Conservation (phyloP, 2,329 filamentous ascomycete genomes). For the Verticillium nubilum region DNA sequence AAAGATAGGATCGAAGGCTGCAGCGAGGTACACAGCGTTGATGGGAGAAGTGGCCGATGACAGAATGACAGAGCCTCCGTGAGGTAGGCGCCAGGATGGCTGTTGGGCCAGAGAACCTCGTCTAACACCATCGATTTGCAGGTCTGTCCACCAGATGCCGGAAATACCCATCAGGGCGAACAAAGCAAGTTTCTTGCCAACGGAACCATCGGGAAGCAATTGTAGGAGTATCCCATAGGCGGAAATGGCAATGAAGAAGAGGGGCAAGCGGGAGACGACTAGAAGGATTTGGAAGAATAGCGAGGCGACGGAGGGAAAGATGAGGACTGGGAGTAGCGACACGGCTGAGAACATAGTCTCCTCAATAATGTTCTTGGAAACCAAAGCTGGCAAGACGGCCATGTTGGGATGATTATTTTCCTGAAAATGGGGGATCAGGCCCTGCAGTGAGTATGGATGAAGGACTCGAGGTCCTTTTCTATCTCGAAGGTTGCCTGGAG, state of each 20-base stretch:
- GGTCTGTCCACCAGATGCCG: conserved; percentile 95
- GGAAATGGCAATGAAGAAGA: conserved; percentile 63
- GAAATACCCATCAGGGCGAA: conserved; percentile 70
- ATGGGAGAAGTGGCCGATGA: conserved; percentile 89
- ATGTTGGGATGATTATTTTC: too few relatives aligned
- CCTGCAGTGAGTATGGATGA: too few relatives aligned
- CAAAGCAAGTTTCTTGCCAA: too few relatives aligned
- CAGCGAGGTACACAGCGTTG: conserved; percentile 88
- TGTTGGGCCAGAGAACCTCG: conserved; percentile 80
- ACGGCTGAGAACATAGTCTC: too few relatives aligned
- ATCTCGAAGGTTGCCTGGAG: too few relatives aligned
- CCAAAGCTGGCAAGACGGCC: too few relatives aligned
- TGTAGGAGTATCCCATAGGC: conserved; percentile 79
- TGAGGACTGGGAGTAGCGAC: too few relatives aligned
- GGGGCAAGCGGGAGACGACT: conserved; percentile 69
- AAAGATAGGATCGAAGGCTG: conserved; percentile 94
- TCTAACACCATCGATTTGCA: conserved; percentile 96
- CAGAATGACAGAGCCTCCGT: conserved; percentile 76
- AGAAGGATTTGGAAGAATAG: too few relatives aligned
- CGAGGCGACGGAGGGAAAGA: too few relatives aligned
- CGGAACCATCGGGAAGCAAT: conserved; percentile 76
- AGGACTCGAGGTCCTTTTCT: too few relatives aligned
- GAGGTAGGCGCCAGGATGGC: conserved; percentile 69
- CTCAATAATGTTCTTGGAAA: too few relatives aligned
- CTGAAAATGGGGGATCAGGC: too few relatives aligned